Base-by-base conservation (phyloP, 1,139 yeast genomes). In the Sugiyamaella xylanicola region DNA sequence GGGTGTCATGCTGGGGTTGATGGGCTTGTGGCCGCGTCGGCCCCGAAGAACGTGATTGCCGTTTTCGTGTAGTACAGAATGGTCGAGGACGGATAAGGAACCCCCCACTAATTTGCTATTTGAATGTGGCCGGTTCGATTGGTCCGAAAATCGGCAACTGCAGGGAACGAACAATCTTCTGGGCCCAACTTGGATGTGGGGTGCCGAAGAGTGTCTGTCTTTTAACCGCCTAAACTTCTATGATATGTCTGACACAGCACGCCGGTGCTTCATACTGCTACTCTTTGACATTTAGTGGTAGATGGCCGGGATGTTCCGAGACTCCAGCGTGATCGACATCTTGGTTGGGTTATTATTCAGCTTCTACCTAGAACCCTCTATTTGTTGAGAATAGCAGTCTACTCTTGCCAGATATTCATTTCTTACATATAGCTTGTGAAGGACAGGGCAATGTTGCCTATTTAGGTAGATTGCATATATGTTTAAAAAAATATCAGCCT, bases 71-170 rank as follows among this genome's bases (percentile, higher is more conserved):
- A 17, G 43, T 40, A 16, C n/a, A 19, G 4, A n/a, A n/a, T n/a
- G 36, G n/a, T 9, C 13, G 41, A 5, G 9, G 8, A 13, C 41
- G 5, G 4, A n/a, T 17, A 21, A 17, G 21, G 21, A 9, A 17
- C 46, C 46, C 46, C 21, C 44, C 27, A 40, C 15, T 40, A 20
- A 9, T 13, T 40, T 25, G 9, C 8, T 25, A 25, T 5, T 25
- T 25, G 9, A 25, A 25, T 5, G 29, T 5, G 29, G 29, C 29
- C 8, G 29, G 29, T 9, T 25, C 29, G 29, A 25, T 25, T 25
- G 29, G 29, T 19, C 25, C 44, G 44, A 40, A 9, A 40, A 20
- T 40, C 44, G 44, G 44, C 20, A 17, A 39, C 43, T 39, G 43
- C 43, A 39, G 8, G 16, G 43, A 39, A 39, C 21, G 19, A 39